These are phyloP conservation scores for Lichtheimia corymbifera DNA, from an alignment of 371 early-diverging fungal genomes.

Conservation along the genomic window DNA sequence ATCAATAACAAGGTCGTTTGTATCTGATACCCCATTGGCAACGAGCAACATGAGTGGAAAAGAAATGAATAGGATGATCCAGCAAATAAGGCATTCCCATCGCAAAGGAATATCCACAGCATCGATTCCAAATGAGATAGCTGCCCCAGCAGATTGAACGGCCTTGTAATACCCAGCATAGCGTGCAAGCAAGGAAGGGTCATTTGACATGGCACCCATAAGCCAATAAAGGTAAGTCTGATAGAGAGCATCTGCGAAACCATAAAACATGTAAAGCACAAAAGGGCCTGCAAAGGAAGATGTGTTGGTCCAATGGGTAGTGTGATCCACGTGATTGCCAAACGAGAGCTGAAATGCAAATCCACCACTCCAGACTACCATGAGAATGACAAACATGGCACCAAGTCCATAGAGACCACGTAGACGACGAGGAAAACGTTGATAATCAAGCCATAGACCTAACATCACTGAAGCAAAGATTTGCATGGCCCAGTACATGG, in stretches of 20 bases:
- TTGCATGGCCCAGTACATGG: slow-evolving; percentile 72
- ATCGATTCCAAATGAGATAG: slow-evolving; percentile 41
- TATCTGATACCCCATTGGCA: slow-evolving; percentile 12
- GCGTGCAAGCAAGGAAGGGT: slow-evolving; percentile 64
- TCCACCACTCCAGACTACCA: slow-evolving; percentile 65
- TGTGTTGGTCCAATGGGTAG: slow-evolving; percentile 24
- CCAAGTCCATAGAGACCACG: slow-evolving; percentile 57
- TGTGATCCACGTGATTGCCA: slow-evolving; percentile 20
- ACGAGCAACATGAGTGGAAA: slow-evolving; percentile 37
- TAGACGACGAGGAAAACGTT: slow-evolving; percentile 43
- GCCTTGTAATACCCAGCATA: slow-evolving; percentile 79
- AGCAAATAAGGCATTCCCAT: slow-evolving; percentile 38
- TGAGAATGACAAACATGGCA: slow-evolving; percentile 46
- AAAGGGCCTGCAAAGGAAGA: slow-evolving; percentile 55
- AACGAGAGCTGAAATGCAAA: slow-evolving; percentile 59
- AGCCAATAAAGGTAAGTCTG: slow-evolving; percentile 79
- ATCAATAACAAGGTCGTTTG: slow-evolving; percentile 19
- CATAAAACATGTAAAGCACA: slow-evolving; percentile 68
- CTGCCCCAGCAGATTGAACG: slow-evolving; percentile 56
- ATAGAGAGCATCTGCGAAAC: slow-evolving; percentile 69
- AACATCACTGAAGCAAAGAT: slow-evolving; percentile 60
- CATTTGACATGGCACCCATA: slow-evolving; percentile 77
- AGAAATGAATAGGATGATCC: slow-evolving; percentile 35
- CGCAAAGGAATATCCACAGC: slow-evolving; percentile 28
- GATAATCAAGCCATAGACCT: slow-evolving; percentile 60